phyloP scores from a whole-genome alignment of 78 protist genomes.

The Neovahlkampfia damariscottae region DNA sequence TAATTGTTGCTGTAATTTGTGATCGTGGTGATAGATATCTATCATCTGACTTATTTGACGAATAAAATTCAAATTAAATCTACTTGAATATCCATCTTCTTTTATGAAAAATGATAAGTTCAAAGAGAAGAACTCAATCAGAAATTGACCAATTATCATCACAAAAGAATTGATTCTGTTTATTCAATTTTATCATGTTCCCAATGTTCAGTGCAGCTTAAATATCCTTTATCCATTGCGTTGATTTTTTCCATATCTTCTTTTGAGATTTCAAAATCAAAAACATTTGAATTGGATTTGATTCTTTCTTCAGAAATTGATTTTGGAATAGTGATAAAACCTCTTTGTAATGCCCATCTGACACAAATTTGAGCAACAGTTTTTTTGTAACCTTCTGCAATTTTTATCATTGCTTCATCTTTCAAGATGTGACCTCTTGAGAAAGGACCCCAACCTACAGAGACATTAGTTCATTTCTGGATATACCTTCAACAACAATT shows the following conservation, averaged over 20 bases:
- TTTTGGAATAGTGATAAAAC: constrained; percentile 24
- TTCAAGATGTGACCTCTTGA: constrained; percentile 3
- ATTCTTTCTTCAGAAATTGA: background rate
- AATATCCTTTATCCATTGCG: background rate
- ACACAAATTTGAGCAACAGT: constrained; percentile 31
- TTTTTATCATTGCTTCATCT: constrained; percentile 12
- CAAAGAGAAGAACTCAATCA: no score
- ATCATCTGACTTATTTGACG: constrained; percentile 36
- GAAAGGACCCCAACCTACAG: background rate
- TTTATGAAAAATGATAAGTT: no score
- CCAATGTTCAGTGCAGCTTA: no score
- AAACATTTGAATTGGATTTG: background rate
- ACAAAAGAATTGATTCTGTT: no score
- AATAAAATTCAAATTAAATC: no score
- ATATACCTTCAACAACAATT: constrained; percentile 46
- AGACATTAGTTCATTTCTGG: background rate
- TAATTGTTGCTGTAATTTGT: constrained; percentile 26
- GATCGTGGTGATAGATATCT: constrained; percentile 66
- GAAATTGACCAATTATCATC: no score
- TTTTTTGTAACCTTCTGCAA: constrained; percentile 43
- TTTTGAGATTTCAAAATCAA: constrained; percentile 30
- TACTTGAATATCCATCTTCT: no score
- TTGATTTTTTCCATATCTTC: constrained; percentile 16
- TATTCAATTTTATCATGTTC: no score
- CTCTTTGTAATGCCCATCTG: constrained; percentile 22